Base-by-base conservation (phyloP, 768 basidiomycete species). In the Lepiota brunneoincarnata region DNA sequence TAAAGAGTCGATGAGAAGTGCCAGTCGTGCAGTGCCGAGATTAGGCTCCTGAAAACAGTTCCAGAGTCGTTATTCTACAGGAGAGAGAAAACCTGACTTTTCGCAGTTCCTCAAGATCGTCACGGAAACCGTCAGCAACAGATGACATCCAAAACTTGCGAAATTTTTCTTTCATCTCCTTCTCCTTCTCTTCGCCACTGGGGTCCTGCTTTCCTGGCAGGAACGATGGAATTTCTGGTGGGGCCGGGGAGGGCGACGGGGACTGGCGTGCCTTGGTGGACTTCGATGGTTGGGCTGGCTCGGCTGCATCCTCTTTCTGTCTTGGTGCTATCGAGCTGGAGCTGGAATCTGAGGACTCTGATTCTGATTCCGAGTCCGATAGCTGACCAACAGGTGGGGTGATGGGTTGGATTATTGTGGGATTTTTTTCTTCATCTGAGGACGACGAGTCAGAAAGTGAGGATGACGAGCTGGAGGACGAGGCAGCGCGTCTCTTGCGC, bases 111-210 rank as follows among this genome's bases (percentile, higher is more conserved):
- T 91, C 89, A n/a, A 93, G 73, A 66, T 93, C 92, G 42, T 88
- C 85, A 58, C 80, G 81, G 69, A 93, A 94, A 10, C 82, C 90
- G 64, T 92, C 89, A 1, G 84, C 88, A 6, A 93, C 78, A 0
- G 86, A 82, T 2, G 82, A 71, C 90, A 93, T 91, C 91, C 91
- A 93, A 63, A 93, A 93, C 66, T 86, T 85, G 51, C 86, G 74
- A 66, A 93, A 93, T 40, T 75, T 80, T 31, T 81, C 81, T 62
- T 83, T 85, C 63, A 92, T 65, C 6, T 66, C 64, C 40, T 77
- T 70, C 55, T 91, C 86, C 42, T 75, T 67, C 12, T 64, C 60
- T 28, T 73, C 68, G 20, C 63, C 67, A 12, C 57, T 57, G 10
- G 45, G 55, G 15, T 67, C 50, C 47, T 61, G 62, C 15, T 59